These are phyloP conservation scores for Volvariella surrecta DNA, from an alignment of 1,284 basidiomycete species.

Conservation along the genomic window DNA sequence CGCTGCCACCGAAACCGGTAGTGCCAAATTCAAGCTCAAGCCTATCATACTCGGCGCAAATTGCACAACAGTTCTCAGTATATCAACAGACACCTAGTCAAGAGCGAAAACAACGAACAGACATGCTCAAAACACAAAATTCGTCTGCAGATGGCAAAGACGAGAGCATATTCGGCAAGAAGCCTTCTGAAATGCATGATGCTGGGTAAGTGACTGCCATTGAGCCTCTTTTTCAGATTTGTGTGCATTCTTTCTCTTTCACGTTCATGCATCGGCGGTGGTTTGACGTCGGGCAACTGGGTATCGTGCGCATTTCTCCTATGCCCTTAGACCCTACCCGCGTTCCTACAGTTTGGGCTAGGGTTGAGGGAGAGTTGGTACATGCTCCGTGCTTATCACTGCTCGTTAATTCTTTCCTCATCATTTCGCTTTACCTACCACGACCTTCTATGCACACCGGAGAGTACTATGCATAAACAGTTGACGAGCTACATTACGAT, in stretches of 20 bases:
- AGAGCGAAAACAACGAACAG: slow-evolving; percentile 45
- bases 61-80: slow-evolving; percentile 61
- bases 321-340: too few relatives aligned
- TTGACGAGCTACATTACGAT: neutral
- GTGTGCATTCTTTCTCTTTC: too few relatives aligned
- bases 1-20: slow-evolving; percentile 11
- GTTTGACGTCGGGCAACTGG: too few relatives aligned
- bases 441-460: neutral
- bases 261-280: too few relatives aligned
- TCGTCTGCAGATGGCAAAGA: slow-evolving; percentile 13
- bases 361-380: too few relatives aligned
- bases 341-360: too few relatives aligned
- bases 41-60: slow-evolving; percentile 60
- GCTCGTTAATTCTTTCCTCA: too few relatives aligned
- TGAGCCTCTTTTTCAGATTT: too few relatives aligned
- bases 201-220: slow-evolving; percentile 34
- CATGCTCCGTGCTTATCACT: too few relatives aligned
- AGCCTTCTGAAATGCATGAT: slow-evolving; percentile 87
- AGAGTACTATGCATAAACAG: slow-evolving; percentile 1
- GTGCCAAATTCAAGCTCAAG: slow-evolving; percentile 14
- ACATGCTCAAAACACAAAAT: slow-evolving; percentile 17
- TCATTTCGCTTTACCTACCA: too few relatives aligned
- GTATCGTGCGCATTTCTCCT: too few relatives aligned
- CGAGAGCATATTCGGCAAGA: slow-evolving; percentile 40
- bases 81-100: slow-evolving; percentile 64